Evolutionary conservation across 345 rosid species (phyloP).

Genomic region (Citrus mangshanensis): DNA sequence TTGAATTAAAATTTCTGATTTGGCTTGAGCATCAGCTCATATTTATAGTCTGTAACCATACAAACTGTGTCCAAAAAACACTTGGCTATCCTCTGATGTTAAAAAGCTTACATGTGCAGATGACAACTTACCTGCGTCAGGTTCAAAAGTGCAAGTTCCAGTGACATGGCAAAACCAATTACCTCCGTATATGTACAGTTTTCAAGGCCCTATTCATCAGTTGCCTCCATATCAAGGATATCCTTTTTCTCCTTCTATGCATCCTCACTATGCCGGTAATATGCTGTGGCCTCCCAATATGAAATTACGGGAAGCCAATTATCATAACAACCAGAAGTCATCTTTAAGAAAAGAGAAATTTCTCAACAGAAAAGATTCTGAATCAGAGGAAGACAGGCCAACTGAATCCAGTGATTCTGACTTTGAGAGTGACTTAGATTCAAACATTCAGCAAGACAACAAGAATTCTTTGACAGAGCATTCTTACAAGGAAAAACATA

Average conservation of each 20-base stretch:
- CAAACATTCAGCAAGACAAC: constrained; percentile 35
- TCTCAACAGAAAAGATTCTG: constrained; percentile 37
- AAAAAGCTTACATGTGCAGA: constrained; percentile 31
- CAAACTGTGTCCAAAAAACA: background rate
- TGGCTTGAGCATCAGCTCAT: background rate
- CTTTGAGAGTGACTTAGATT: constrained; percentile 50
- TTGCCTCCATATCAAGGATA: constrained; percentile 69
- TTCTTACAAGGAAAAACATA: constrained; percentile 39
- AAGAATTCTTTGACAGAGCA: constrained; percentile 39
- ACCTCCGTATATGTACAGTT: constrained; percentile 57
- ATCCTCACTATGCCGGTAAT: constrained; percentile 45
- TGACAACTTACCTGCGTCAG: constrained; percentile 34
- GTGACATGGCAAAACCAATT: constrained; percentile 72
- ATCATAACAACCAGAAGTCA: constrained; percentile 22
- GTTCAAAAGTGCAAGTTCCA: constrained; percentile 47
- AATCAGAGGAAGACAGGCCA: constrained; percentile 37
- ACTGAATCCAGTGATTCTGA: constrained; percentile 54
- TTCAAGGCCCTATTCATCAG: constrained; percentile 43
- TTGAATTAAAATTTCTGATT: background rate
- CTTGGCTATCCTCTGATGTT: constrained; percentile 9
- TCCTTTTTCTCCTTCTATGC: constrained; percentile 67
- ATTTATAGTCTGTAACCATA: background rate
- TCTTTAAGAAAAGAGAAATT: constrained; percentile 34
- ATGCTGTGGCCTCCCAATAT: constrained; percentile 43
- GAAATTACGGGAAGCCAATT: constrained; percentile 1